Evolutionary conservation across 2,329 filamentous ascomycete species (phyloP).

Genomic region (Pseudocercospora macadamiae): DNA sequence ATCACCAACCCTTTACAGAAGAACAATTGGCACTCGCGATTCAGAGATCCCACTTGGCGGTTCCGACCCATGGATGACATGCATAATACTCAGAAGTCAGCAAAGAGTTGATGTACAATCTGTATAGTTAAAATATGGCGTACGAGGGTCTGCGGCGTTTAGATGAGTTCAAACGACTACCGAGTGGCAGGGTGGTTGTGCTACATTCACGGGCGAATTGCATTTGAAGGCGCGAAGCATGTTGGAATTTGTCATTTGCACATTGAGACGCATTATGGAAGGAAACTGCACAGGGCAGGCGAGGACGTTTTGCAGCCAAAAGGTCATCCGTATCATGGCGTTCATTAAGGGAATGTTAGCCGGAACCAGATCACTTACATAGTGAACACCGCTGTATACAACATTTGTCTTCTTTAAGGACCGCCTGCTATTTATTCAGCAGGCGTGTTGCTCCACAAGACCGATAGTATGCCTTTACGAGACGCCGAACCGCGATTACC

Average conservation of each 20-base stretch:
- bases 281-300: background rate
- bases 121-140: background rate
- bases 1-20: conserved; percentile 46
- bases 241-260: background rate
- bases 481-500: too few relatives aligned
- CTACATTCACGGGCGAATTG: too few relatives aligned
- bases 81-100: background rate
- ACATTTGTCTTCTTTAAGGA: background rate
- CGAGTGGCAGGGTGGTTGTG: too few relatives aligned
- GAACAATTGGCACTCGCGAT: conserved; percentile 51
- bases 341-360: background rate
- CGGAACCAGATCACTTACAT: background rate
- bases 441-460: background rate
- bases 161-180: too few relatives aligned
- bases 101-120: background rate
- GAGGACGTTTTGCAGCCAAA: too few relatives aligned
- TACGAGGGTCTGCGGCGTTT: background rate
- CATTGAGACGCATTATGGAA: background rate
- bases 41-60: conserved; percentile 42
- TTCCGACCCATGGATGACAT: conserved; percentile 8
- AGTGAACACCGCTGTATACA: background rate
- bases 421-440: background rate
- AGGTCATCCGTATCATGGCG: too few relatives aligned
- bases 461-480: too few relatives aligned
- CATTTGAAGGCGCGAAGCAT: background rate